phyloP scores from a whole-genome alignment of 2,329 filamentous ascomycete genomes.

The Fusarium pseudograminearum region DNA sequence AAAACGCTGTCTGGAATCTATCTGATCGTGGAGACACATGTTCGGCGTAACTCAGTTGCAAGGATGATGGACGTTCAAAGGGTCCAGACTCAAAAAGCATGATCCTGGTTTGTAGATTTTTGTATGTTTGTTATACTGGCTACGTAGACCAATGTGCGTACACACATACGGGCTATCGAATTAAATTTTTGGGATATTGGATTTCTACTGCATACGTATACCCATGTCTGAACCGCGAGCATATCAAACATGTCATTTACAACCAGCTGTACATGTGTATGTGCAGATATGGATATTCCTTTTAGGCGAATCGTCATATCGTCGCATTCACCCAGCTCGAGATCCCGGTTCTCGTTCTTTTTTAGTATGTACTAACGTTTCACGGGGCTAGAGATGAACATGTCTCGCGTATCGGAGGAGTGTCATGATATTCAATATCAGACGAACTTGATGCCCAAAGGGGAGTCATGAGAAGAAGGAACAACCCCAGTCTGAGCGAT shows the following conservation, averaged over 20 bases:
- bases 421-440: conserved; percentile 20
- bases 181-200: conserved; percentile 18
- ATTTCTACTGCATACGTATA: conserved; percentile 29
- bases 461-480: background rate
- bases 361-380: background rate
- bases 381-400: conserved; percentile 10
- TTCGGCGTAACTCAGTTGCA: conserved; percentile 15
- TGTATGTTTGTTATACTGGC: conserved; percentile 32
- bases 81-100: conserved; percentile 20
- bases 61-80: conserved; percentile 23
- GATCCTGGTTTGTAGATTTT: conserved; percentile 39
- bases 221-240: conserved; percentile 20
- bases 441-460: background rate
- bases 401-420: conserved; percentile 22
- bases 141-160: conserved; percentile 22
- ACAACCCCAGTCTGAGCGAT: background rate
- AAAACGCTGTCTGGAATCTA: conserved; percentile 13
- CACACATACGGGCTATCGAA: conserved; percentile 30
- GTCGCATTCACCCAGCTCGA: background rate
- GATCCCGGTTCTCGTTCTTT: conserved; percentile 2
- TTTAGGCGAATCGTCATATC: background rate
- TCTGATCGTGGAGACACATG: conserved; percentile 10
- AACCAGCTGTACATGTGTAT: background rate
- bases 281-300: background rate
- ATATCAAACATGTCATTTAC: conserved; percentile 6